phyloP scores from a whole-genome alignment of 805 yeast species.

The Yarrowia sp. region DNA sequence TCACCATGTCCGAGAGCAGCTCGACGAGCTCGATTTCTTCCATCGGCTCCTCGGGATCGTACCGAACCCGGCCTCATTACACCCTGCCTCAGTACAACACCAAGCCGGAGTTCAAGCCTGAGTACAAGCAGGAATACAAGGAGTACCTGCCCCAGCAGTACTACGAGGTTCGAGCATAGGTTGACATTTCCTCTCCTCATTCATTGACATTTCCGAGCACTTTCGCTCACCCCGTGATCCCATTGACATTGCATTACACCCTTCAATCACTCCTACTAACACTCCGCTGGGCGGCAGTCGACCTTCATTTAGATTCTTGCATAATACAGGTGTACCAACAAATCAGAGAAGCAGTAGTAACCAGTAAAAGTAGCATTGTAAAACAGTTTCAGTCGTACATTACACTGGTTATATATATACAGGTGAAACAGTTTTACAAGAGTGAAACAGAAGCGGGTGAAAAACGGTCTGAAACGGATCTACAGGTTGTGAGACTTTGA shows the following conservation, averaged over 20 bases:
- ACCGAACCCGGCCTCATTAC: constrained; percentile 23
- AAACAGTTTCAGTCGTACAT: no score
- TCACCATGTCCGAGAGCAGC: constrained; percentile 21
- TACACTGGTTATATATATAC: no score
- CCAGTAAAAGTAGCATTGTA: no score
- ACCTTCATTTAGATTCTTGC: constrained; percentile 26
- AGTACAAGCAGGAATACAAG: neutral
- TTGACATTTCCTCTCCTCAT: neutral
- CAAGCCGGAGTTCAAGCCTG: constrained; percentile 14
- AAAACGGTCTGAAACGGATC: no score
- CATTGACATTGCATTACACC: constrained; percentile 14
- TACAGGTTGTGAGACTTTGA: no score
- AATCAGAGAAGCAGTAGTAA: neutral
- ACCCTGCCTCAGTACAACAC: constrained; percentile 12
- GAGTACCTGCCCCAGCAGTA: constrained; percentile 1
- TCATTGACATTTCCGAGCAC: neutral
- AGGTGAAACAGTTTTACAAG: no score
- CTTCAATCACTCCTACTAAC: constrained; percentile 18
- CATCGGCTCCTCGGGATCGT: constrained; percentile 8
- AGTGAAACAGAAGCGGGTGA: no score
- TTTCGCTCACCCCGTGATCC: neutral
- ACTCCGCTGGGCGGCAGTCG: constrained; percentile 27
- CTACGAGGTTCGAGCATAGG: constrained; percentile 17
- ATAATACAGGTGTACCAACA: constrained; percentile 11
- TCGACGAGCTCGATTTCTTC: constrained; percentile 21